A percentile compares a stretch with the other conserved stretches of the same genome.
Conservation (phyloP, 768 basidiomycete genomes). For the Phlebiopsis flavidoalba region DNA sequence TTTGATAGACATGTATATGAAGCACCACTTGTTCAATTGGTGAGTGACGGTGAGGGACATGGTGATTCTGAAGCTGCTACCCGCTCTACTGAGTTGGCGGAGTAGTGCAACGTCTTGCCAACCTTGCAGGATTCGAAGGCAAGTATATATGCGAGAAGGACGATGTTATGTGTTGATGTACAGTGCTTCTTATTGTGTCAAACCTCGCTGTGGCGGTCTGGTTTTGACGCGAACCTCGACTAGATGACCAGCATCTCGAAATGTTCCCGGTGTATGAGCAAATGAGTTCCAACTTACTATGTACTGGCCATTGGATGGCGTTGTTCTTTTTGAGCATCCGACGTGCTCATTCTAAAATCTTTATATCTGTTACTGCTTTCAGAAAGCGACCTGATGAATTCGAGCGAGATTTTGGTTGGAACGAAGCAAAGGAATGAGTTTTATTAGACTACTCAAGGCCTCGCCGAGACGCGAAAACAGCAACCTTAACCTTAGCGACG, state of each 20-base stretch:
- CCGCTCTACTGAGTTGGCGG: slow-evolving; percentile 65
- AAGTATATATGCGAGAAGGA: slow-evolving; percentile 66
- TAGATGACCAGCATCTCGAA: slow-evolving; percentile 21
- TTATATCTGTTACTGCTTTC: slow-evolving; percentile 4
- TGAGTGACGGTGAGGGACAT: slow-evolving; percentile 43
- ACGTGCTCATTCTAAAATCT: slow-evolving; percentile 21
- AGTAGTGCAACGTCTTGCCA: slow-evolving; percentile 78
- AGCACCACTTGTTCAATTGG: slow-evolving; percentile 56
- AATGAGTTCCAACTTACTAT: slow-evolving; percentile 37
- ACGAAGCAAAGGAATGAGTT: not conserved
- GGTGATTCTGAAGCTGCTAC: slow-evolving; percentile 70
- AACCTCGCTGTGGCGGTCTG: slow-evolving; percentile 65
- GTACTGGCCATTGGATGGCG: slow-evolving; percentile 52
- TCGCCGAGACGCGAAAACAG: not conserved
- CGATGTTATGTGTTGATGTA: slow-evolving; percentile 47
- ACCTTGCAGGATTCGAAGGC: slow-evolving; percentile 65
- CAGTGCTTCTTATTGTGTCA: slow-evolving; percentile 65
- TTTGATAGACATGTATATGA: slow-evolving; percentile 87
- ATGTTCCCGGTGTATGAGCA: not conserved
- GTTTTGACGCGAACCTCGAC: slow-evolving; percentile 83
- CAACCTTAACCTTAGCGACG: not conserved
- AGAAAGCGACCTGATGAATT: not conserved
- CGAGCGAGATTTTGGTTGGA: not conserved
- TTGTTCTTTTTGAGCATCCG: not conserved
- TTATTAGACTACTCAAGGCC: not conserved